Evolutionary conservation across 495 filamentous ascomycete genomes (phyloP).

Genomic region (Penicillium waksmanii): DNA sequence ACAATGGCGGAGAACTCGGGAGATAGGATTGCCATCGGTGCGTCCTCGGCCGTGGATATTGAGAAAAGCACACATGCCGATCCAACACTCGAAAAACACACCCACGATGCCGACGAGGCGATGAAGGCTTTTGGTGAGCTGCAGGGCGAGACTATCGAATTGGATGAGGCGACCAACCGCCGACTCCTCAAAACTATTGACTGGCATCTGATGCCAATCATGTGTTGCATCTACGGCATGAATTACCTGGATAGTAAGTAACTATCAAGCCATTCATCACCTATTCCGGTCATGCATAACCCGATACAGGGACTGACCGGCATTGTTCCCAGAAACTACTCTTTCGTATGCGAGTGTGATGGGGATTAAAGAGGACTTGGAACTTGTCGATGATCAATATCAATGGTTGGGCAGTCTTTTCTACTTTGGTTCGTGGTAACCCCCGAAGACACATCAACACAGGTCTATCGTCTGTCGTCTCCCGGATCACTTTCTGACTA

Average conservation of each 20-base stretch:
- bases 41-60: constrained; percentile 30
- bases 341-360: constrained; percentile 66
- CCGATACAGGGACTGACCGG: background rate
- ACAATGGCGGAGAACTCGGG: constrained; percentile 27
- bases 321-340: constrained; percentile 52
- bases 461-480: background rate
- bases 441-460: background rate
- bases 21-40: constrained; percentile 21
- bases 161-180: constrained; percentile 61
- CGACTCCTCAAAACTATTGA: constrained; percentile 61
- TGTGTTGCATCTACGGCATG: constrained; percentile 66
- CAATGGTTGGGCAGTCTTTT: constrained; percentile 63
- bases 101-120: constrained; percentile 63
- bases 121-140: constrained; percentile 57
- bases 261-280: background rate
- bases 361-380: constrained; percentile 58
- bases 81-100: constrained; percentile 51
- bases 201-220: constrained; percentile 62
- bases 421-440: constrained; percentile 56
- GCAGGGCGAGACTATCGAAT: constrained; percentile 50
- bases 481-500: background rate
- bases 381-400: constrained; percentile 47
- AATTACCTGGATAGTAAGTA: constrained; percentile 63
- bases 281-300: background rate
- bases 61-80: constrained; percentile 32